A percentile compares a stretch with the other conserved stretches of the same genome.
Conservation (phyloP, 2,329 filamentous ascomycete species). For the Lithohypha guttulata region DNA sequence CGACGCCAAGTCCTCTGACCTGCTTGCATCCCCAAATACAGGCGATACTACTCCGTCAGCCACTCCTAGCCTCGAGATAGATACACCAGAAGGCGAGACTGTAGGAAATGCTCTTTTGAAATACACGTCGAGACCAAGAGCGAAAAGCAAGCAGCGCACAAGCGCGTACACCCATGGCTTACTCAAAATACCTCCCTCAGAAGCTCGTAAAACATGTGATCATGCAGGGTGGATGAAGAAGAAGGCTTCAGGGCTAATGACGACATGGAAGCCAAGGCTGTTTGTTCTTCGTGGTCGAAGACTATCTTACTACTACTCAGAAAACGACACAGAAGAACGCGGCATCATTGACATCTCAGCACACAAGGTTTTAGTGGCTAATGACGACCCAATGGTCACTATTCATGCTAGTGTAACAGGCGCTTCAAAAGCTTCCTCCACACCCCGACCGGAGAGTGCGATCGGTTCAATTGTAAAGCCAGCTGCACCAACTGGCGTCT, state of each 20-base stretch:
- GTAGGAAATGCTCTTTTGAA: conserved; percentile 39
- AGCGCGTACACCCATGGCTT: conserved; percentile 86
- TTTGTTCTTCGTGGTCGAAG: conserved; percentile 88
- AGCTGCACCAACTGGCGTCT: conserved; percentile 45
- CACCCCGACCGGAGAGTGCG: conserved; percentile 23
- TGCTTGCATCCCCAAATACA: conserved; percentile 57
- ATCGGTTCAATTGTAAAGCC: neutral
- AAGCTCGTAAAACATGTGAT: conserved; percentile 75
- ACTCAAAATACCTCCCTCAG: conserved; percentile 65
- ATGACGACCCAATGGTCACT: conserved; percentile 80
- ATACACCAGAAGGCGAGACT: conserved; percentile 55
- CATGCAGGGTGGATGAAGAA: conserved; percentile 99
- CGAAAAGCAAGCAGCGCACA: conserved; percentile 82
- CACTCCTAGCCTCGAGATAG: conserved; percentile 65
- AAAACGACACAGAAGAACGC: conserved; percentile 83
- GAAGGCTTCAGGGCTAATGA: conserved; percentile 90
- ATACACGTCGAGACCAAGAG: conserved; percentile 34
- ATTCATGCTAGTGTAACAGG: conserved; percentile 87
- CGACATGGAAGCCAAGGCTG: conserved; percentile 93
- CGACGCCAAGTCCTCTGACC: conserved; percentile 23
- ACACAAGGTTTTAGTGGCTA: conserved; percentile 88
- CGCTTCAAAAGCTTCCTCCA: conserved; percentile 50
- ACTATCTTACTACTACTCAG: conserved; percentile 91
- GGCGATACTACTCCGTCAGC: conserved; percentile 59
- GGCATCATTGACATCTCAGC: conserved; percentile 96